Conservation (phyloP, 805 yeast species). For the Ogataea degrootiae region DNA sequence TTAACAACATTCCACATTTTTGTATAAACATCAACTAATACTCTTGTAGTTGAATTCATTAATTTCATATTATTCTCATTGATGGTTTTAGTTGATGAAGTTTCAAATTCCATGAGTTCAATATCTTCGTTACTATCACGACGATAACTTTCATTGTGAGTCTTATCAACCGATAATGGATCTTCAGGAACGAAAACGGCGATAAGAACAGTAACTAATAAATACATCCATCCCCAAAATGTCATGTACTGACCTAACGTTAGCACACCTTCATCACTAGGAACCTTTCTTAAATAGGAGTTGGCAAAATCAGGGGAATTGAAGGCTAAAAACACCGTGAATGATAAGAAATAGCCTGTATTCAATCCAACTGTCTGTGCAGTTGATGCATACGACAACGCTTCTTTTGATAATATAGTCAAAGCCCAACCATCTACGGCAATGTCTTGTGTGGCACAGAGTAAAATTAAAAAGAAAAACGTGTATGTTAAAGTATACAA, state of each 20-base stretch:
- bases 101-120: constrained; percentile 17
- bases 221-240: constrained; percentile 72
- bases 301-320: constrained; percentile 92
- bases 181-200: constrained; percentile 65
- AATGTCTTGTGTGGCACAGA: constrained; percentile 97
- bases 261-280: constrained; percentile 61
- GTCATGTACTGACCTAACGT: constrained; percentile 70
- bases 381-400: constrained; percentile 88
- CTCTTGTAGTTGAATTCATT: constrained; percentile 16
- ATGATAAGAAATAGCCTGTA: constrained; percentile 86
- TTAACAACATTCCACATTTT: constrained; percentile 68
- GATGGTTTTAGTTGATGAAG: background rate
- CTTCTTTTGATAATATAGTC: constrained; percentile 72
- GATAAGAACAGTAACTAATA: constrained; percentile 60
- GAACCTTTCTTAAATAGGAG: constrained; percentile 63
- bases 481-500: constrained; percentile 56
- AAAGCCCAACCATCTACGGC: constrained; percentile 99
- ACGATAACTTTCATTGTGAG: constrained; percentile 27
- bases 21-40: constrained; percentile 50
- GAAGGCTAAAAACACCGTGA: constrained; percentile 86
- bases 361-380: constrained; percentile 96
- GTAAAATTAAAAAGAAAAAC: constrained; percentile 73
- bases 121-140: constrained; percentile 14
- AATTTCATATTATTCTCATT: constrained; percentile 12
- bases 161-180: constrained; percentile 33